Evolutionary conservation across 805 yeast species (phyloP), one percentile per base, ranked within the genome.

Genomic region (Lachancea kluyveri): DNA sequence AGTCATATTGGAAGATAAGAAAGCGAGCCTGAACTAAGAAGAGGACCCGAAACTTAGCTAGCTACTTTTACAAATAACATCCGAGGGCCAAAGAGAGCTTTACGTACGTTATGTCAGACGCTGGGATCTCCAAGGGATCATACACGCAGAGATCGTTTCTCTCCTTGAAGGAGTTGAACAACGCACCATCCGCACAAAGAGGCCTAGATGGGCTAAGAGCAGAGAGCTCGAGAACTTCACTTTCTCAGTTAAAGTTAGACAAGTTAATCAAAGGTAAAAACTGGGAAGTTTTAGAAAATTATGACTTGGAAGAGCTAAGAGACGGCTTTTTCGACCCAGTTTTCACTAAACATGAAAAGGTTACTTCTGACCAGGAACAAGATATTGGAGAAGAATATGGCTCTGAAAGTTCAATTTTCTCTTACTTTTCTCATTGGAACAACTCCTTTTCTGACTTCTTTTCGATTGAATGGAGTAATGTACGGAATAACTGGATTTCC

Each of bases 311-410:
- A 32, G 76, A 70, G 40, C 41, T 65, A 16, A 54, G 75, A 42
- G 65, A 65, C 30, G 73, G 73, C 7, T 69, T 63, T 43, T 70
- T 70, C 37, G 74, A 70, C 41, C 65, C 74, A 1, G 51, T 59
- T 1, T 70, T 57, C 36, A 48, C 58, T 5, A 59, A 59, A 24
- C 50, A 39, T 16, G 35, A 34, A 16, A 58, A 57, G 21, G 41
- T 21, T 4, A 23, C 17, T 17, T 16, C 31, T 4, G 8, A 16
- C 14, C 19, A 13, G 15, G 26, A 22, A 26, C 21, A 20, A 17
- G 28, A 29, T n/a, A 24, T 10, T 21, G 21, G 5, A 18, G 27
- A 26, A 10, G 24, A n/a, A 10, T 14, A 24, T 26, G 14, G 17
- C 6, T 11, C 20, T 11, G 26, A 24, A 6, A 17, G 14, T 13